A percentile compares a stretch with the other conserved stretches of the same genome.
Evolutionary conservation across 73 alveolate genomes (phyloP).

Genomic region (Tetrahymena borealis): DNA sequence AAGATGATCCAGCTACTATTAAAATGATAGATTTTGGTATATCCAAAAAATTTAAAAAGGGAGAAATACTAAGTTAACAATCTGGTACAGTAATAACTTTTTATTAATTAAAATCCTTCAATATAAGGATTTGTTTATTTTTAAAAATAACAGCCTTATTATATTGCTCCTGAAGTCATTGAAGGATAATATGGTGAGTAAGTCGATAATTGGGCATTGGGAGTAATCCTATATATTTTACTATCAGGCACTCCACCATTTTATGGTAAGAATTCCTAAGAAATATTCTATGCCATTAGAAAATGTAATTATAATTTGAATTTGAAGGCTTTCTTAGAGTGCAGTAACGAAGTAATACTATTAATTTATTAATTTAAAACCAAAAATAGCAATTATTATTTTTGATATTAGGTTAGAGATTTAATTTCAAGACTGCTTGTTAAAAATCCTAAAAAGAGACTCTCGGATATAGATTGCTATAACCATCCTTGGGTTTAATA

Average conservation of each 20-base stretch:
- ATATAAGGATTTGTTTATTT: not conserved
- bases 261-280: slow-evolving; percentile 4
- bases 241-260: slow-evolving; percentile 37
- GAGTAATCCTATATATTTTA: slow-evolving; percentile 20
- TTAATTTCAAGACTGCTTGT: slow-evolving; percentile 6
- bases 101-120: not conserved
- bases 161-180: slow-evolving; percentile 45
- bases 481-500: slow-evolving; percentile 36
- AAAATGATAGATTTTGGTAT: slow-evolving; percentile 94
- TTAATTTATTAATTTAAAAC: slow-evolving; percentile 3
- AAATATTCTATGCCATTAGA: not conserved
- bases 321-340: not conserved
- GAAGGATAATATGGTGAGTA: slow-evolving; percentile 25
- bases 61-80: slow-evolving; percentile 8
- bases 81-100: slow-evolving; percentile 41
- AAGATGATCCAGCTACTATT: slow-evolving; percentile 40
- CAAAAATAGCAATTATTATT: not conserved
- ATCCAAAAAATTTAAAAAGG: slow-evolving; percentile 1
- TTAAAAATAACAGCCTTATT: slow-evolving; percentile 9
- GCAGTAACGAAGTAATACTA: slow-evolving; percentile 6
- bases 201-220: slow-evolving; percentile 39
- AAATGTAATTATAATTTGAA: not conserved
- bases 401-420: slow-evolving; percentile 16
- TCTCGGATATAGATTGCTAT: not conserved
- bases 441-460: slow-evolving; percentile 27